These are phyloP conservation scores for Boletus pseudopeckii DNA, from an alignment of 768 basidiomycete genomes.

Conservation along the genomic window DNA sequence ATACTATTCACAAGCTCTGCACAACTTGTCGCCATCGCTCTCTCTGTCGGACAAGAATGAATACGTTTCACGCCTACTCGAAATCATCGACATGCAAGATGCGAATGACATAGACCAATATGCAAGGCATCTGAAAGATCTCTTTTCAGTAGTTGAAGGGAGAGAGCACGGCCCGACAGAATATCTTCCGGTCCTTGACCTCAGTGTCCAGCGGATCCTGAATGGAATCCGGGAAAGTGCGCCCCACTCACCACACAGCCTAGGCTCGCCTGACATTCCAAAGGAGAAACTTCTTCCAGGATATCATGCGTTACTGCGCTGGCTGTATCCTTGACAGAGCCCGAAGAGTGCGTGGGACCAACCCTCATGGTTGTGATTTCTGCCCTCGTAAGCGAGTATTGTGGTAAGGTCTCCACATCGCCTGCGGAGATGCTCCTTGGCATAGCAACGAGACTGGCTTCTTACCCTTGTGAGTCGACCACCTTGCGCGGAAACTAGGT, in stretches of 20 bases:
- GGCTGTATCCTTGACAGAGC: conserved; percentile 43
- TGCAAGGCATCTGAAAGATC: conserved; percentile 45
- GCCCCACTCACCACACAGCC: conserved; percentile 6
- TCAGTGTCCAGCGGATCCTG: conserved; percentile 54
- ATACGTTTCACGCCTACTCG: conserved; percentile 47
- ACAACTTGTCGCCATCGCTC: conserved; percentile 34
- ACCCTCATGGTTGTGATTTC: conserved; percentile 66
- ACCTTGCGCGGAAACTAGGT: conserved; percentile 8
- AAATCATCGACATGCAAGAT: conserved; percentile 47
- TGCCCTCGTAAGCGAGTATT: conserved; percentile 65
- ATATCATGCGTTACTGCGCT: conserved; percentile 44
- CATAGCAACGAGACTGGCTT: conserved; percentile 39
- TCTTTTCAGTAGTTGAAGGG: conserved; percentile 39
- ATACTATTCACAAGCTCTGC: conserved; percentile 46
- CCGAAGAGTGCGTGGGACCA: conserved; percentile 40
- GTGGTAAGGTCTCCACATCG: conserved; percentile 46
- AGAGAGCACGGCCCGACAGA: conserved; percentile 23
- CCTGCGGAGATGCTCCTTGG: conserved; percentile 48
- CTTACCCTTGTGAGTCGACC: conserved; percentile 42
- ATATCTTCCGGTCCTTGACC: conserved; percentile 47
- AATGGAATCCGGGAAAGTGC: conserved; percentile 49
- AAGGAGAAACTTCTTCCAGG: conserved; percentile 41
- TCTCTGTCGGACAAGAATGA: conserved; percentile 39
- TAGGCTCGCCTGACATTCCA: conserved; percentile 9
- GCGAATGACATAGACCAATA: conserved; percentile 56